Evolutionary conservation across 345 rosid genomes (phyloP).

Genomic region (Eutrema heterophyllum): DNA sequence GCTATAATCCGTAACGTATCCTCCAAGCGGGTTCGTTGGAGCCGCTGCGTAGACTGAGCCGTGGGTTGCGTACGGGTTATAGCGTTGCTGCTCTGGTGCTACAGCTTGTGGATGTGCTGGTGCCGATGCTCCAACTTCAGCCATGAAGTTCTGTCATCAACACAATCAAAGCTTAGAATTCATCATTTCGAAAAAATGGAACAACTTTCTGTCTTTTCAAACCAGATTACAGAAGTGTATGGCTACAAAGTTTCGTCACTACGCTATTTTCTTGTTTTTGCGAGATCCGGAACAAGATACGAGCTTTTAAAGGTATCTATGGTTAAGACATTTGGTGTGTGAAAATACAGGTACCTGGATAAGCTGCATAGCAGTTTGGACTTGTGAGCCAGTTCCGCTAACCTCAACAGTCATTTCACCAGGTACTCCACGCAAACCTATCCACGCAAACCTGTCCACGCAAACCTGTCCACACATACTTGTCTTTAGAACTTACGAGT

Average conservation of each 20-base stretch:
- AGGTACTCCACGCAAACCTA: constrained; percentile 49
- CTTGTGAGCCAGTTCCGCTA: constrained; percentile 94
- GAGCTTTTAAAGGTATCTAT: neutral
- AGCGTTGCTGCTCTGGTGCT: constrained; percentile 65
- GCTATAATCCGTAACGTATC: constrained; percentile 66
- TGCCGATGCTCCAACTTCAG: constrained; percentile 72
- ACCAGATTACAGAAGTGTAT: neutral
- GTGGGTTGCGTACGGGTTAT: constrained; percentile 80
- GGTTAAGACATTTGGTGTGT: neutral
- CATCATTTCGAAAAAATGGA: neutral
- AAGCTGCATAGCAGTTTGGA: constrained; percentile 93
- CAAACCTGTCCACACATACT: constrained; percentile 4
- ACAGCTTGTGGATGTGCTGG: constrained; percentile 52
- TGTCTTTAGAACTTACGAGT: too few species aligned
- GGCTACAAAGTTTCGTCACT: neutral
- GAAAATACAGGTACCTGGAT: constrained; percentile 53
- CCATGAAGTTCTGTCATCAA: constrained; percentile 86
- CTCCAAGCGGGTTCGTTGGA: constrained; percentile 73
- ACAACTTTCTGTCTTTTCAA: neutral
- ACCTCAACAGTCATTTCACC: constrained; percentile 99
- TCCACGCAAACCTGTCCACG: constrained; percentile 38
- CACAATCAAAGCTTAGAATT: neutral
- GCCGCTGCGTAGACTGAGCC: constrained; percentile 79
- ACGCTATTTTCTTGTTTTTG: neutral
- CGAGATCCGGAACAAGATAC: neutral